These are phyloP conservation scores for Saccharomyces hybrid DNA, from an alignment of 1,139 yeast genomes.

Conservation along the genomic window DNA sequence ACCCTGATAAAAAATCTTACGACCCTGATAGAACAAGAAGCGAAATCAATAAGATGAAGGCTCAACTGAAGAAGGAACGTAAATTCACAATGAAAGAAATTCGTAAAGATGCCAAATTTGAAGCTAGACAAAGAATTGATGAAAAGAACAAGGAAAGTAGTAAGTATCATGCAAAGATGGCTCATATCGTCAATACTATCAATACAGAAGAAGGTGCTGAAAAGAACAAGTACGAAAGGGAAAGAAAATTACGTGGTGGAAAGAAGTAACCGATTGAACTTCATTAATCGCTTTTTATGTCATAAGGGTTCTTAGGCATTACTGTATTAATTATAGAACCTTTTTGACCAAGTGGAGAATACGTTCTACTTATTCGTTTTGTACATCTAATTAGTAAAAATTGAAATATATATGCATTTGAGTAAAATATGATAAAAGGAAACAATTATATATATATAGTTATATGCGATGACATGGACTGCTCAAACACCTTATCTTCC, in stretches of 20 bases:
- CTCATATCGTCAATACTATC: slow-evolving; percentile 74
- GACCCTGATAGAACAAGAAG: slow-evolving; percentile 76
- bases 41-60: slow-evolving; percentile 74
- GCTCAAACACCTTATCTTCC: slow-evolving; percentile 16
- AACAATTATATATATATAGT: neutral
- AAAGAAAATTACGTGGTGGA: slow-evolving; percentile 58
- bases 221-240: slow-evolving; percentile 83
- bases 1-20: slow-evolving; percentile 88
- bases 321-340: neutral
- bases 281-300: neutral
- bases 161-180: slow-evolving; percentile 85
- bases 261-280: slow-evolving; percentile 27
- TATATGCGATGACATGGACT: neutral
- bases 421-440: neutral
- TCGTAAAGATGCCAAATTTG: slow-evolving; percentile 80
- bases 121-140: slow-evolving; percentile 74
- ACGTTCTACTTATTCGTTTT: neutral
- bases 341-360: neutral
- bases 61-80: slow-evolving; percentile 83
- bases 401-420: neutral
- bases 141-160: slow-evolving; percentile 69
- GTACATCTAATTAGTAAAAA: neutral
- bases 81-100: slow-evolving; percentile 83
- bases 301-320: neutral
- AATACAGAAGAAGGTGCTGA: slow-evolving; percentile 92